Evolutionary conservation across 163 green algal genomes (phyloP), one percentile per base, ranked within the genome.

Genomic region (Picocystis sp.): DNA sequence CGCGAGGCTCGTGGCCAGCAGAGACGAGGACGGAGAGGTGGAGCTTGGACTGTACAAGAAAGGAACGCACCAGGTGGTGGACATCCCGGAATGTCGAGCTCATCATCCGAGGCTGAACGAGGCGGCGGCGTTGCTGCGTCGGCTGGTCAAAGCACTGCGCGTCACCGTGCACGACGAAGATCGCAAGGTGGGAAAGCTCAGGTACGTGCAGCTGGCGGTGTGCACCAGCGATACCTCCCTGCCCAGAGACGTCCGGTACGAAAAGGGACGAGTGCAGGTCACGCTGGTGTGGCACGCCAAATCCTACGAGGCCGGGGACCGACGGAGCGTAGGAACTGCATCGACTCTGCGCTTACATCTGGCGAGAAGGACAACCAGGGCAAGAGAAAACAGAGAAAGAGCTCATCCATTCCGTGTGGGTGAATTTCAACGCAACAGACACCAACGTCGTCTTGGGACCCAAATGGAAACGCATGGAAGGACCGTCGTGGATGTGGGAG

Each of bases 371-470:
- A 5, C 5, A 8, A 38, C 29, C 29, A 38, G 29, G 29, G 8
- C 29, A 38, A 38, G 29, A 38, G 5, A 38, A 38, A 8, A 38
- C 29, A 5, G 29, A 12, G 29, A 5, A 38, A 38, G 29, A 38
- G 22, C 60, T 86, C 53, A 41, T 83, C 23, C 78, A 87, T 59
- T 88, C 78, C 0, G 45, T 87, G 21, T 85, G 77, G 76, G 60
- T 73, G 34, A 87, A 87, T 59, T 89, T 80, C 51, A 71, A 87
- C 48, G 55, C 74, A 0, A 53, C 46, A 0, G 24, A 38, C 15
- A 46, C 45, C 45, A 87, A 87, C 61, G 47, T 57, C 11, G 62
- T 86, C 2, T 49, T 88, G 33, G 79, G 79, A 0, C n/a, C 11
- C 8, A 43, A 57, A 33, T 89, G 76, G 76, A 23, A 22, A 25